Evolutionary conservation across 768 basidiomycete genomes (phyloP).

Genomic region (Boletellus sp.): DNA sequence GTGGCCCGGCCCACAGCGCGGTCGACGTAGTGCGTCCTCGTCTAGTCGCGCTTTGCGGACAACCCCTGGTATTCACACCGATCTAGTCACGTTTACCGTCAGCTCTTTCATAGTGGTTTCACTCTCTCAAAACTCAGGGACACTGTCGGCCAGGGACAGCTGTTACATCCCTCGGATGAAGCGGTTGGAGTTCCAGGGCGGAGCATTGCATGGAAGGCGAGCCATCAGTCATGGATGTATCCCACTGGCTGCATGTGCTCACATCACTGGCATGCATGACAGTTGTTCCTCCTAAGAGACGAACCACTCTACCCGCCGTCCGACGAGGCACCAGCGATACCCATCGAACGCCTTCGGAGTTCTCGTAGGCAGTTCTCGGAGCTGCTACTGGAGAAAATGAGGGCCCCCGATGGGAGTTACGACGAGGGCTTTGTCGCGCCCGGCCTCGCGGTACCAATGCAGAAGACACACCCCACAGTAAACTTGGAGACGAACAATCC

Average conservation of each 20-base stretch:
- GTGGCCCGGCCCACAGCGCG: slow-evolving; percentile 21
- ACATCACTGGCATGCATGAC: slow-evolving; percentile 17
- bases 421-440: slow-evolving; percentile 62
- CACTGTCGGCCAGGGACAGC: slow-evolving; percentile 55
- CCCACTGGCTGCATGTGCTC: slow-evolving; percentile 15
- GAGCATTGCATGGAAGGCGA: slow-evolving; percentile 81
- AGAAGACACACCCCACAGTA: slow-evolving; percentile 26
- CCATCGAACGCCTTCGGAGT: slow-evolving; percentile 40
- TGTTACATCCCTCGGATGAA: slow-evolving; percentile 44
- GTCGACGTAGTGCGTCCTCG: slow-evolving; percentile 24
- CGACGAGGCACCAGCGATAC: slow-evolving; percentile 34
- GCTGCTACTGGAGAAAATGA: slow-evolving; percentile 65
- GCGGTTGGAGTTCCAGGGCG: slow-evolving; percentile 59
- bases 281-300: slow-evolving; percentile 67
- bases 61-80: slow-evolving; percentile 2
- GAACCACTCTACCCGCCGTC: slow-evolving; percentile 60
- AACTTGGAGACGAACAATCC: slow-evolving; percentile 77
- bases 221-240: slow-evolving; percentile 11
- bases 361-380: slow-evolving; percentile 56
- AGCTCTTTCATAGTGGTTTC: slow-evolving; percentile 48
- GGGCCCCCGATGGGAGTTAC: slow-evolving; percentile 83
- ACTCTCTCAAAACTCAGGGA: slow-evolving; percentile 67
- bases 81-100: slow-evolving; percentile 40
- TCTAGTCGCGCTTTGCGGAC: neutral
- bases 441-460: slow-evolving; percentile 39